A percentile compares a stretch with the other conserved stretches of the same genome.
These are phyloP conservation scores for Mariannaea elegans DNA, from an alignment of 2,329 filamentous ascomycete genomes.

Conservation along the genomic window DNA sequence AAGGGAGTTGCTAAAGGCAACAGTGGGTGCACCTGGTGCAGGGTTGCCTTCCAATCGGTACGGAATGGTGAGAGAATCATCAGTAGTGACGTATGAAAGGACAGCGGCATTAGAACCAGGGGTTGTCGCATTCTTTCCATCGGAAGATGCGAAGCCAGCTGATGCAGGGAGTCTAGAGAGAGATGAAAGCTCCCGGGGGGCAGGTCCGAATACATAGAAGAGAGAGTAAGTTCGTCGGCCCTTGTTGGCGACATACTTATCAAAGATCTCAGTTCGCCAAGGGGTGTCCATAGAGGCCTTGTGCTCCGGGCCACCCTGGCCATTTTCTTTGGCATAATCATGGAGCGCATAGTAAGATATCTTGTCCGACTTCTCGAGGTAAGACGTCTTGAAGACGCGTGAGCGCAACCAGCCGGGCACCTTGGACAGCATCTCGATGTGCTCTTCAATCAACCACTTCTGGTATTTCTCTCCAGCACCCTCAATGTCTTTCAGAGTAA, in stretches of 20 bases:
- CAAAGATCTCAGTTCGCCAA: slow-evolving; percentile 67
- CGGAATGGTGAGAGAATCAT: slow-evolving; percentile 73
- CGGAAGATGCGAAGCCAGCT: slow-evolving; percentile 62
- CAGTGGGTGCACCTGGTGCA: slow-evolving; percentile 71
- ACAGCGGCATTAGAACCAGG: slow-evolving; percentile 64
- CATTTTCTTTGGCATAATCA: slow-evolving; percentile 75
- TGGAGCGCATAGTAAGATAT: slow-evolving; percentile 71
- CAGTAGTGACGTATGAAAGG: slow-evolving; percentile 72
- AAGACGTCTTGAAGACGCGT: slow-evolving; percentile 73
- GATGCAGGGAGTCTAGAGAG: slow-evolving; percentile 59
- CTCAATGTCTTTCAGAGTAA: slow-evolving; percentile 62
- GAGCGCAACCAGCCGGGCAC: slow-evolving; percentile 83
- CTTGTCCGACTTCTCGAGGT: slow-evolving; percentile 63
- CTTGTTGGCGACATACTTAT: slow-evolving; percentile 65
- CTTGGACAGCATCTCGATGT: slow-evolving; percentile 74
- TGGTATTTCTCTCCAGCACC: slow-evolving; percentile 62
- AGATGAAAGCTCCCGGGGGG: slow-evolving; percentile 71
- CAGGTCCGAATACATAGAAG: slow-evolving; percentile 83
- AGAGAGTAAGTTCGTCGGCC: slow-evolving; percentile 71
- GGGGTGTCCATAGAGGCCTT: slow-evolving; percentile 69
- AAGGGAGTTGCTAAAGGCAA: slow-evolving; percentile 83
- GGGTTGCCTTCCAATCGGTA: slow-evolving; percentile 80
- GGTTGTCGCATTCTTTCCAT: slow-evolving; percentile 64
- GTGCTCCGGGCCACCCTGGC: slow-evolving; percentile 71
- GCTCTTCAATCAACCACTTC: slow-evolving; percentile 80